These are phyloP conservation scores for Crithidia expoeki DNA, from an alignment of 208 protist species.

Conservation along the genomic window DNA sequence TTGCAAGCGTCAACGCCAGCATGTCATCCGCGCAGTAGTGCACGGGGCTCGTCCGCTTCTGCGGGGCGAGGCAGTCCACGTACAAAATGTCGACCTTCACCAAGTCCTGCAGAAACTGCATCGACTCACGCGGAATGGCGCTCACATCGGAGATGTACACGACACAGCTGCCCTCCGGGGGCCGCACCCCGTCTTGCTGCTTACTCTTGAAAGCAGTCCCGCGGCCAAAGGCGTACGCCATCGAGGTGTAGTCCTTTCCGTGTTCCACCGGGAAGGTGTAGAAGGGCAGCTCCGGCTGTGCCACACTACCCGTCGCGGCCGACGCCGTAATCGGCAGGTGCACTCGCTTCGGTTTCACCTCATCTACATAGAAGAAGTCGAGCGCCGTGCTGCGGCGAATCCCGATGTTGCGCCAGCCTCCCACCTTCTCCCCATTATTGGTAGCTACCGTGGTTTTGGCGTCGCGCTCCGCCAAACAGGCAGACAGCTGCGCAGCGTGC, in stretches of 20 bases:
- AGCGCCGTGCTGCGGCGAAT: conserved; percentile 83
- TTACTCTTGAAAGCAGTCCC: conserved; percentile 66
- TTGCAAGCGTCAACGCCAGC: conserved; percentile 43
- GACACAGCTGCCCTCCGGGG: conserved; percentile 51
- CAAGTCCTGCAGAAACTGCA: conserved; percentile 75
- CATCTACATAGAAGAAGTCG: conserved; percentile 69
- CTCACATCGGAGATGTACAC: conserved; percentile 88
- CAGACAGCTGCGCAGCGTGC: conserved; percentile 30
- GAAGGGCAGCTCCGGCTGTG: conserved; percentile 40
- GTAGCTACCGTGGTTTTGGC: conserved; percentile 12
- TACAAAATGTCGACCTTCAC: conserved; percentile 83
- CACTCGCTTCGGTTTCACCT: conserved; percentile 41
- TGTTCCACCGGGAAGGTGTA: conserved; percentile 85
- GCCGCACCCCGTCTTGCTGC: neutral
- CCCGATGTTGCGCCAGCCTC: conserved; percentile 69
- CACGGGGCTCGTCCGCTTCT: conserved; percentile 40
- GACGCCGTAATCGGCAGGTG: conserved; percentile 46
- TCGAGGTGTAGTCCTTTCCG: conserved; percentile 69
- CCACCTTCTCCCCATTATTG: conserved; percentile 24
- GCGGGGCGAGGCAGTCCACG: conserved; percentile 64
- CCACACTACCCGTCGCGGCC: conserved; percentile 1
- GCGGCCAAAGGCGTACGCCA: conserved; percentile 86
- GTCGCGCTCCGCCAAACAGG: conserved; percentile 22
- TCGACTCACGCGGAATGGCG: conserved; percentile 50
- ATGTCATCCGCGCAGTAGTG: conserved; percentile 81